These are phyloP conservation scores for Chaetomium sp. DNA, from an alignment of 2,329 filamentous ascomycete species.

Conservation along the genomic window DNA sequence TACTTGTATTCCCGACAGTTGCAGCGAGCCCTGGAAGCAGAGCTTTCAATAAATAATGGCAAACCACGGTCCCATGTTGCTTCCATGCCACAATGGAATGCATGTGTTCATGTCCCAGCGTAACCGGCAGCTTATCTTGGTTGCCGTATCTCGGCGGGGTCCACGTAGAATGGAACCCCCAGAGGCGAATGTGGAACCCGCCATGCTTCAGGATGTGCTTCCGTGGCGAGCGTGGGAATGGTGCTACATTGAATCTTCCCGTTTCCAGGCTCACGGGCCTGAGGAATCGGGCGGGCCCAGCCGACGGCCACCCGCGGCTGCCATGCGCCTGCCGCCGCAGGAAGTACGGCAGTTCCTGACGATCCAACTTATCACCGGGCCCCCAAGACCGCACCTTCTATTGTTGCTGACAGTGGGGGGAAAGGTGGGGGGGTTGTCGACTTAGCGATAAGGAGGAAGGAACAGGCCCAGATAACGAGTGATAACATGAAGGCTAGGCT, in stretches of 20 bases:
- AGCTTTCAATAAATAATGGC: not conserved
- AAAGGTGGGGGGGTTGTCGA: not conserved
- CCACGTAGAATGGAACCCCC: not conserved
- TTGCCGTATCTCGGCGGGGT: not conserved
- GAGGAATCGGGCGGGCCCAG: not conserved
- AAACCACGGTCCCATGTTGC: not conserved
- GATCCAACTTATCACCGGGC: not conserved
- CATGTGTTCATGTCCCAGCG: not conserved
- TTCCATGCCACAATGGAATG: not conserved
- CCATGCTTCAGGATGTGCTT: not conserved
- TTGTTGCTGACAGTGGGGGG: not conserved
- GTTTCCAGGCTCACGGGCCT: not conserved
- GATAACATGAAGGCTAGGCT: not conserved
- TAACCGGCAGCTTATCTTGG: not conserved
- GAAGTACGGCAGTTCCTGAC: not conserved
- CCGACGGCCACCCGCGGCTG: not conserved
- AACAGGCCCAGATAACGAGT: not conserved
- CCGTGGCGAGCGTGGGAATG: not conserved
- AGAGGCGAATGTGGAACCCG: conserved; percentile 5
- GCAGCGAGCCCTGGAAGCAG: not conserved
- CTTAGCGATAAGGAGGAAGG: not conserved
- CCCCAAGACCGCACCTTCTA: not conserved
- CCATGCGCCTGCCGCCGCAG: not conserved
- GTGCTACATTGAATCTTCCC: not conserved
- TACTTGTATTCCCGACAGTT: not conserved